Base-by-base conservation (phyloP, 495 filamentous ascomycete genomes). In the Lophium mytilinum region DNA sequence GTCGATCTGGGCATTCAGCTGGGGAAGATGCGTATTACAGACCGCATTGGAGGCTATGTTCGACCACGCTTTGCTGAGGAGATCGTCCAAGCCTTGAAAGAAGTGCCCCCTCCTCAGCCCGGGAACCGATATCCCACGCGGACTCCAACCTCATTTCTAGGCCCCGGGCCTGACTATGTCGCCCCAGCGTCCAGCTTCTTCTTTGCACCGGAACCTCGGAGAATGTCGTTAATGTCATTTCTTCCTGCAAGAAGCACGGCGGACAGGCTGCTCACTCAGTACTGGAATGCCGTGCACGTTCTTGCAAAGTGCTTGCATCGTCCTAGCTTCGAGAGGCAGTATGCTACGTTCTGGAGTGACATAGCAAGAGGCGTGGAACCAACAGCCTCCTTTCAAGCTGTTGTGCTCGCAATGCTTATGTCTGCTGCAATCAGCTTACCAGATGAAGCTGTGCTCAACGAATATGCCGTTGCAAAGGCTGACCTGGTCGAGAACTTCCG, bases 1-100 rank as follows among this genome's bases (percentile, higher is more conserved):
- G 74, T 83, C 53, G 87, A 90, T 65, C 69, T 89, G 17, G 87
- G 87, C 5, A 76, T 89, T 45, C 76, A 77, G 56, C 72, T 89
- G 52, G 86, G 87, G 8, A 83, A 78, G 56, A 80, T 87, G 77
- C 76, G 84, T 51, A 82, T 90, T 37, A 87, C 81, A 0, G 86
- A 89, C 63, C 76, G 85, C 17, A 82, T 89, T 61, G 86, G 86
- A 11, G 75, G 76, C 2, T 66, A 68, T 47, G 72, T 74, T 15
- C 66, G 76, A 19, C 76, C 85, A 14, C 78, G 83, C 56, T 78
- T 89, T 55, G 73, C 78, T 2, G 82, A 87, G 70, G 85, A 88
- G 76, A 80, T 66, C 12, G 21, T 43, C 9, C 24, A 51, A 47
- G 54, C 60, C 11, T 50, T 66, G 21, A 60, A 63, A 42, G 55